Conservation (phyloP, 768 basidiomycete species). For the Omphalotus guepiniiformis region DNA sequence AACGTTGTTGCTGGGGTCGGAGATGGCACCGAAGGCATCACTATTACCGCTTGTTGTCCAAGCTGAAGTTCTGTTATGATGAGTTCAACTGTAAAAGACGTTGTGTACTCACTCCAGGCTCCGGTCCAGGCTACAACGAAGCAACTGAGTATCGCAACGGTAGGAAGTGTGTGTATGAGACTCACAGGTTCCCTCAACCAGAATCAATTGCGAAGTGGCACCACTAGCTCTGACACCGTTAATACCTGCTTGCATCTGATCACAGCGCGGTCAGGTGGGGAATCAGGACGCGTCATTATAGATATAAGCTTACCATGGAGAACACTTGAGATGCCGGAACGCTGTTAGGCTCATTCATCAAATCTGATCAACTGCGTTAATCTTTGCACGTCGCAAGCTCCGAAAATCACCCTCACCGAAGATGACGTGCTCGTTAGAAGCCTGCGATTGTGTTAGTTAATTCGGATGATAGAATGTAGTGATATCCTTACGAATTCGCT, state of each 20-base stretch:
- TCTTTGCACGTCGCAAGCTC: too few species aligned
- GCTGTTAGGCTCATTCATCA: conserved; percentile 65
- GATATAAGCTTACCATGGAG: conserved; percentile 31
- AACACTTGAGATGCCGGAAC: conserved; percentile 51
- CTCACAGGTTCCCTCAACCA: conserved; percentile 43
- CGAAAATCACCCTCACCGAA: conserved; percentile 41
- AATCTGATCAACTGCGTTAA: conserved; percentile 24
- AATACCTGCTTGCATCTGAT: conserved; percentile 58
- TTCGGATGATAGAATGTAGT: background rate
- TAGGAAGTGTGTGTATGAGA: background rate
- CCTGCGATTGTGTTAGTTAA: conserved; percentile 17
- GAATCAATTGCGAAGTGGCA: conserved; percentile 52
- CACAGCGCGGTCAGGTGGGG: background rate
- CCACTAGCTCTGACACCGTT: conserved; percentile 61
- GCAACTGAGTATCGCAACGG: conserved; percentile 13
- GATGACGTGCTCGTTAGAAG: conserved; percentile 52
- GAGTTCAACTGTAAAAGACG: too few species aligned
- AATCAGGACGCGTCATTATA: conserved; percentile 1
- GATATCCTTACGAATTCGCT: conserved; percentile 43
- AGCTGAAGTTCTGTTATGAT: conserved; percentile 25
- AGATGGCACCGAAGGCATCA: conserved; percentile 45
- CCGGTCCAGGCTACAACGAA: conserved; percentile 49
- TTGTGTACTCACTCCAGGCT: conserved; percentile 43
- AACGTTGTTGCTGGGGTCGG: conserved; percentile 58
- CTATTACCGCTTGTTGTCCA: conserved; percentile 58